Evolutionary conservation across 495 filamentous ascomycete genomes (phyloP), one percentile per base, ranked within the genome.

Genomic region (Talaromyces thailandensis): DNA sequence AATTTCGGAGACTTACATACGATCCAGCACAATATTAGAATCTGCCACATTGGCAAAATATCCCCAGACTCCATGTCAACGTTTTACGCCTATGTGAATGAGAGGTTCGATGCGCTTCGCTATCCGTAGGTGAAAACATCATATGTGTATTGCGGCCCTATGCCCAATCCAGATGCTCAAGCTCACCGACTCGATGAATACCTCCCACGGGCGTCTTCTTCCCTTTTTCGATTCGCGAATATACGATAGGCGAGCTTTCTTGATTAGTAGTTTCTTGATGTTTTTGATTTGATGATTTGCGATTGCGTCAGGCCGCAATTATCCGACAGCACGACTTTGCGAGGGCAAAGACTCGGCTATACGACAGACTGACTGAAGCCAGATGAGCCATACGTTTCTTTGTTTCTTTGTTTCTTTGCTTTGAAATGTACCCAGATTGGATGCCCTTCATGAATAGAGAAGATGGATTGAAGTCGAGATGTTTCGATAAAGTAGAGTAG

Each of bases 1-100:
- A 80, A 81, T 52, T 81, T 76, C 56, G 75, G 70, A 14, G 82
- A 82, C 53, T 63, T 74, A 3, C 76, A 81, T 65, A 77, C 79
- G 1, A 76, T 79, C 25, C 76, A 82, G 62, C 74, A 80, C 58
- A 78, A 81, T 52, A 60, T 77, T 12, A 79, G 76, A 58, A 76
- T 81, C 6, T 64, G 69, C 7, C 63, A 73, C 1, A 69, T 78
- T 31, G 79, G 78, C 0, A 56, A 55, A 16, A 65, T 79, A 7
- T 58, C 64, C 8, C 40, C 67, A 0, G 28, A 51, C 16, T 75
- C 72, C 3, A 67, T 73, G 56, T 29, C 65, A 3, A 66, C 64
- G 6, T 71, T 79, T 23, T 28, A 57, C 3, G 26, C 40, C 5
- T 80, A 74, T 58, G 64, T 53, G 25, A 53, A 53, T 12, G 50